Base-by-base conservation (phyloP, 2,329 filamentous ascomycete genomes). In the Cladosporium sp. region DNA sequence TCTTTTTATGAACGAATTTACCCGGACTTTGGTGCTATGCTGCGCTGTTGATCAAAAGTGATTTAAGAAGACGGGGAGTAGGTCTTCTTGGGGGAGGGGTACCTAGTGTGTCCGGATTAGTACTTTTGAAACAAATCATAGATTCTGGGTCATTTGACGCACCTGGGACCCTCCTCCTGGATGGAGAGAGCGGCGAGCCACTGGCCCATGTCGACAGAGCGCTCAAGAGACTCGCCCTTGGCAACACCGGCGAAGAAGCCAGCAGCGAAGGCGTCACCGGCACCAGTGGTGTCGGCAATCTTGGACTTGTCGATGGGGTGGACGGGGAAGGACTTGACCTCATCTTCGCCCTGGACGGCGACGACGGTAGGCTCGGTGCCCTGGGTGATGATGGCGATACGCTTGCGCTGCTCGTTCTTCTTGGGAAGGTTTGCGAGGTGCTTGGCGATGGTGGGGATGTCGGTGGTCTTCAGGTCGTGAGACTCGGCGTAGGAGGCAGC, bases 281-380 rank as follows among this genome's bases (percentile, higher is more conserved):
- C 94, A 73, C 94, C 94, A 73, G 93, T 97, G 75, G 93, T 97
- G 79, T 99, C 94, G 76, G 89, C 89, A 78, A 99, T 97, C 78
- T 89, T 80, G 52, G 84, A 82, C 74, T 84, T 80, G 66, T 84
- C 81, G 69, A 99, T 93, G 68, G 85, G 81, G 74, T 90, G 90
- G 54, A 99, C 92, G 19, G 87, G 83, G 80, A 87, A 94, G 74
- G 89, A 84, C 78, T 88, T 86, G 70, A 94, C 80, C 61, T 85
- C 82, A 40, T 67, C 63, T 62, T 81, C 78, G 55, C 80, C 78
- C 66, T 87, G 80, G 63, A 82, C 75, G 22, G 91, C 93, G 55
- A 96, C 87, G 63, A 99, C 77, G 59, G 94, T 97, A 55, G 92
- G 90, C 64, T 92, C 85, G 57, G 92, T 97, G 69, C 94, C 94